A percentile compares a stretch with the other conserved stretches of the same genome.
Conservation (phyloP, 169 alveolate species). For the Babesia bigemina region DNA sequence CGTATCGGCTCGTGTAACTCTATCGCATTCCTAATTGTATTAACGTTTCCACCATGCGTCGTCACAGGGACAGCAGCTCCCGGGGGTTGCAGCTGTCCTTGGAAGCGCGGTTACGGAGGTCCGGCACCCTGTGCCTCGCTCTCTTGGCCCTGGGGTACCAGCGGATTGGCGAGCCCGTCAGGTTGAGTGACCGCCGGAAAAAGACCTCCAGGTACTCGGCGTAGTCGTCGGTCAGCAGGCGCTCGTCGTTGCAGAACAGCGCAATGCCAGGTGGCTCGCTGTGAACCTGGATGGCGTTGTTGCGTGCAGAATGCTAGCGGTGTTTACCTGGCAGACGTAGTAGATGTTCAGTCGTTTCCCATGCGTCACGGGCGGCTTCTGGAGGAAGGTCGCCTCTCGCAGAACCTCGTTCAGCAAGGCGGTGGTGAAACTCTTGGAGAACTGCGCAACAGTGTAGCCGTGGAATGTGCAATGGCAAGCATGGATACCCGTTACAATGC, state of each 20-base stretch:
- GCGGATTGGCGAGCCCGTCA: conserved; percentile 76
- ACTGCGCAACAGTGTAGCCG: conserved; percentile 12
- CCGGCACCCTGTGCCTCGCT: conserved; percentile 47
- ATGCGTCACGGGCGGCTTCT: conserved; percentile 71
- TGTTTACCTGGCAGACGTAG: conserved; percentile 69
- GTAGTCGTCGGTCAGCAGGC: conserved; percentile 68
- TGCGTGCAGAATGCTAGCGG: no score
- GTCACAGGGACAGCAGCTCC: conserved; percentile 19
- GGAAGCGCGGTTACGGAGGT: conserved; percentile 16
- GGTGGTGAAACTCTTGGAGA: conserved; percentile 44
- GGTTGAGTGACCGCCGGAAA: conserved; percentile 66
- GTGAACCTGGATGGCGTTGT: conserved; percentile 38
- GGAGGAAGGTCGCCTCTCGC: conserved; percentile 72
- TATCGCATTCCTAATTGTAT: no score
- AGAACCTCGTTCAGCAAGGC: conserved; percentile 63
- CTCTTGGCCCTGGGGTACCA: conserved; percentile 65
- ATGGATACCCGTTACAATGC: not conserved
- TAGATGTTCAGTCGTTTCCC: conserved; percentile 75
- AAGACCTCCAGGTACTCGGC: conserved; percentile 75
- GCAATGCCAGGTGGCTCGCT: conserved; percentile 78
- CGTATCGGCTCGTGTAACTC: no score
- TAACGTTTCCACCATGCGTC: not conserved
- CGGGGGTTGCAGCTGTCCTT: not conserved
- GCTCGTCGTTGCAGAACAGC: conserved; percentile 75
- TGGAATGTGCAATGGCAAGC: no score